Percentiles rank a stretch among this genome's conserved stretches.
Evolutionary conservation across 371 early-diverging fungal genomes (phyloP).

Genomic region (Mucor circinelloides): DNA sequence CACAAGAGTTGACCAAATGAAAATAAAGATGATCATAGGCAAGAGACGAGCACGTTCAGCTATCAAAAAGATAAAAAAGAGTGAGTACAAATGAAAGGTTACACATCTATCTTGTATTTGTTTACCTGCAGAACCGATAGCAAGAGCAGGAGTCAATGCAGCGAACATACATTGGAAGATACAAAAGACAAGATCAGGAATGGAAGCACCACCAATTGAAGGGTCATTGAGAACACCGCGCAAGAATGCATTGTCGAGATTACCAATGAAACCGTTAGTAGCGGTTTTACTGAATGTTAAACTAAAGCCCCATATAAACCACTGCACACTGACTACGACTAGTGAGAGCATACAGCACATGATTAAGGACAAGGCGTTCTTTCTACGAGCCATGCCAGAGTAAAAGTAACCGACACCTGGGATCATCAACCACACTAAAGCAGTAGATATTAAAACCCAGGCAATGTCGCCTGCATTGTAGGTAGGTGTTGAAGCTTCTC

Average conservation of each 20-base stretch:
- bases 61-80: conserved; percentile 34
- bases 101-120: not conserved
- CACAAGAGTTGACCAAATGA: conserved; percentile 91
- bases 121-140: conserved; percentile 72
- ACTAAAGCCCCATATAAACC: conserved; percentile 89
- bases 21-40: conserved; percentile 86
- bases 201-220: conserved; percentile 52
- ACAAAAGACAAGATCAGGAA: conserved; percentile 74
- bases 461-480: conserved; percentile 68
- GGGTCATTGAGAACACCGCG: conserved; percentile 59
- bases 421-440: conserved; percentile 85
- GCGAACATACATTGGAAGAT: conserved; percentile 87
- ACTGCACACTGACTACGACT: conserved; percentile 76
- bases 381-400: conserved; percentile 85
- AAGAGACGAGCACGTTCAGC: conserved; percentile 88
- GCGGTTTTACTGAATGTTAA: conserved; percentile 76
- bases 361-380: conserved; percentile 79
- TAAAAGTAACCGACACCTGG: conserved; percentile 91
- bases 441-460: conserved; percentile 71
- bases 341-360: conserved; percentile 69
- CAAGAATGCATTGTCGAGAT: conserved; percentile 74
- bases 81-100: not conserved
- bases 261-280: conserved; percentile 75
- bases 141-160: conserved; percentile 86
- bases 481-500: conserved; percentile 16